Conservation (phyloP, 2,329 filamentous ascomycete species). For the Xylariaceae sp. region DNA sequence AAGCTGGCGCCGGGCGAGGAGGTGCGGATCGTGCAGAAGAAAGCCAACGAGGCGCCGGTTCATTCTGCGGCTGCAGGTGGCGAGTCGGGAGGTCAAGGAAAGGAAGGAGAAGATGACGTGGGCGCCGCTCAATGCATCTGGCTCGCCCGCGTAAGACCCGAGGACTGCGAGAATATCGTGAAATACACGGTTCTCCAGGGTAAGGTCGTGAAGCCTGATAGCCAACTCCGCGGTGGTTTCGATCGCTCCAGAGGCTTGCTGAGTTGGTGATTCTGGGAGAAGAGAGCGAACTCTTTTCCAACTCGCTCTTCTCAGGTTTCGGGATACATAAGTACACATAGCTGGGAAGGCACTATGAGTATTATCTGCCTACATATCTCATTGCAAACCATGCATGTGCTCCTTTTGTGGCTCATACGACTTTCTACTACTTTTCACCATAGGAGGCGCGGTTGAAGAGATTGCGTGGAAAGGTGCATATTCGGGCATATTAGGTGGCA, state of each 20-base stretch:
- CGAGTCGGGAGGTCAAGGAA: constrained; percentile 19
- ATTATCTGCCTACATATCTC: no score
- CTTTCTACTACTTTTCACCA: no score
- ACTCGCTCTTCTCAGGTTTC: no score
- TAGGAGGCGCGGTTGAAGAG: no score
- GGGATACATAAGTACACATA: not conserved
- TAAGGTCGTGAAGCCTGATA: constrained; percentile 85
- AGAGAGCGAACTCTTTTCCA: not conserved
- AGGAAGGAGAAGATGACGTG: constrained; percentile 28
- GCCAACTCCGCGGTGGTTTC: constrained; percentile 84
- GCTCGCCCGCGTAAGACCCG: constrained; percentile 76
- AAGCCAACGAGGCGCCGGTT: constrained; percentile 24
- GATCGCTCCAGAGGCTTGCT: constrained; percentile 73
- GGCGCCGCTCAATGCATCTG: constrained; percentile 87
- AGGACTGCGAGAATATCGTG: constrained; percentile 91
- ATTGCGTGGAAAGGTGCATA: no score
- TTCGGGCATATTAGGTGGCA: no score
- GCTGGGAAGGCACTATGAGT: no score
- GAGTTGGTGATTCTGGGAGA: constrained; percentile 89
- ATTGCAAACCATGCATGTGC: no score
- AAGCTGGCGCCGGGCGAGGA: constrained; percentile 34
- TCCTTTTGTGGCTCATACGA: no score
- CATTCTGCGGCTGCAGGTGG: no score
- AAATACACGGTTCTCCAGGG: constrained; percentile 86
- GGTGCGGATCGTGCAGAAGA: constrained; percentile 28